Percentiles rank a stretch among this genome's conserved stretches.
These are phyloP conservation scores for Trypanosoma lewisi DNA, from an alignment of 208 protist genomes.

Conservation along the genomic window DNA sequence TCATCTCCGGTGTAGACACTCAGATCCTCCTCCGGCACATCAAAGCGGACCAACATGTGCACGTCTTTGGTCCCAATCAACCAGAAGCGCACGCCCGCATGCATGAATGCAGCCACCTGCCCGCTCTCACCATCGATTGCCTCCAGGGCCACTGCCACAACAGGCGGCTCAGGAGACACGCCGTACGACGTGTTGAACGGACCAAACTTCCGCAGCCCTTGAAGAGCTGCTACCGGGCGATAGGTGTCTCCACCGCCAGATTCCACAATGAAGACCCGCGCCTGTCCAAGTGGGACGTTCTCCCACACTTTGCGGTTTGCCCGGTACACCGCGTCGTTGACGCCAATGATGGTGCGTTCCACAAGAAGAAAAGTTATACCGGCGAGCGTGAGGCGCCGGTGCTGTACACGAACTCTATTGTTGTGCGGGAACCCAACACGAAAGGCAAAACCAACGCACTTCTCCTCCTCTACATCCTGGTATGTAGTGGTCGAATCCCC, in stretches of 20 bases:
- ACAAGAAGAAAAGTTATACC: conserved; percentile 51
- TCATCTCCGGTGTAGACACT: not conserved
- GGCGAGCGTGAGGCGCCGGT: conserved; percentile 41
- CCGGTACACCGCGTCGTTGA: conserved; percentile 65
- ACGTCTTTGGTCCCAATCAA: conserved; percentile 48
- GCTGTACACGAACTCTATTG: conserved; percentile 50
- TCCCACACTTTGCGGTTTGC: conserved; percentile 80
- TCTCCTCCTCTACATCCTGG: not conserved
- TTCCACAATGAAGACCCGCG: conserved; percentile 45
- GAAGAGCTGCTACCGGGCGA: conserved; percentile 30
- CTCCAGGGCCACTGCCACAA: conserved; percentile 46
- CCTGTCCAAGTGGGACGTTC: conserved; percentile 68
- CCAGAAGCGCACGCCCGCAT: conserved; percentile 63
- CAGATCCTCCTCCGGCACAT: conserved; percentile 70
- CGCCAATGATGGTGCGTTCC: conserved; percentile 52
- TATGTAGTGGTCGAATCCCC: not conserved
- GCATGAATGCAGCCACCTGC: conserved; percentile 51
- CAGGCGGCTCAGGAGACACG: not conserved
- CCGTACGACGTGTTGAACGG: conserved; percentile 50
- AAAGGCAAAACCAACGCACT: conserved; percentile 52
- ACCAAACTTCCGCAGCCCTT: conserved; percentile 72
- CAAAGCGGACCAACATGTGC: conserved; percentile 61
- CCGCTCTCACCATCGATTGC: conserved; percentile 71
- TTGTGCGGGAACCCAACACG: conserved; percentile 52
- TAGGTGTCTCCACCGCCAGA: conserved; percentile 8